phyloP scores from a whole-genome alignment of 2,329 filamentous ascomycete species.

The Penicillium hordei region DNA sequence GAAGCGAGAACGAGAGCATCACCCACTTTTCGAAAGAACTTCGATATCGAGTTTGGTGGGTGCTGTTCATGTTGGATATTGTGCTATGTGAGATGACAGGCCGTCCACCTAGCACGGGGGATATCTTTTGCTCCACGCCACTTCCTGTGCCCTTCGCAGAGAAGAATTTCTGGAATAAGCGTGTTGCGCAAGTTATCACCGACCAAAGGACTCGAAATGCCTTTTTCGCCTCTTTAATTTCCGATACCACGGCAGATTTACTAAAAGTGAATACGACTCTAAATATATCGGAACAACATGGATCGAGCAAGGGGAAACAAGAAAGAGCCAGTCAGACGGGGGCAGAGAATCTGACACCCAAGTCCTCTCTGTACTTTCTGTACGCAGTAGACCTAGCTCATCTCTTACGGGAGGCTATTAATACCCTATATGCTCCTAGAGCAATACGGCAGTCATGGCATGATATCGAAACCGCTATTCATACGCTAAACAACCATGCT shows the following conservation, averaged over 20 bases:
- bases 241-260: not conserved
- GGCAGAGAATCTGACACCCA: conserved; percentile 35
- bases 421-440: conserved; percentile 41
- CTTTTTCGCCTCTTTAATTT: conserved; percentile 28
- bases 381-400: conserved; percentile 40
- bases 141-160: conserved; percentile 43
- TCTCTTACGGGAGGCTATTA: conserved; percentile 38
- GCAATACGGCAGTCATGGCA: conserved; percentile 36
- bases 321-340: conserved; percentile 21
- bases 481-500: conserved; percentile 34
- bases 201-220: conserved; percentile 34
- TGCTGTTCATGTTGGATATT: conserved; percentile 43
- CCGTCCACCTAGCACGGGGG: conserved; percentile 40
- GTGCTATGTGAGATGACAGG: conserved; percentile 45
- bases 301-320: conserved; percentile 15
- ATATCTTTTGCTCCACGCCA: conserved; percentile 44
- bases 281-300: conserved; percentile 15
- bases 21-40: conserved; percentile 41
- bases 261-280: conserved; percentile 7
- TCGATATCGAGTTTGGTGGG: conserved; percentile 48
- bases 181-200: conserved; percentile 36
- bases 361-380: conserved; percentile 41
- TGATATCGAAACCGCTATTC: conserved; percentile 40
- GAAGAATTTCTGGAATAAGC: conserved; percentile 36
- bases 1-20: conserved; percentile 40